Base-by-base conservation (phyloP, 2,329 filamentous ascomycete genomes). In the Cladophialophora carrionii region DNA sequence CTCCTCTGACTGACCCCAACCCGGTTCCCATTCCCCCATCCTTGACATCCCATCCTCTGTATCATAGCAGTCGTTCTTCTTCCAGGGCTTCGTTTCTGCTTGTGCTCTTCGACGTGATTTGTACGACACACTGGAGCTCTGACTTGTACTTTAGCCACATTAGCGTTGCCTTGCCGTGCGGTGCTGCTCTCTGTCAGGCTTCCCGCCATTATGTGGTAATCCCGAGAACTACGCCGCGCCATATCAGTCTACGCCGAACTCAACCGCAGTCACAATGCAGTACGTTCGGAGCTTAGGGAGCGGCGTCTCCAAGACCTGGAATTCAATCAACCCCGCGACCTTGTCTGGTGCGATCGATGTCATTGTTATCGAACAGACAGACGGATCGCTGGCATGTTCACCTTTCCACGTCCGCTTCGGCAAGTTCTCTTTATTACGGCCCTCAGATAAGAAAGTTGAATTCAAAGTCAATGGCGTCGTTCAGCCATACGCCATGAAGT, bases 361-460 rank as follows among this genome's bases (percentile, higher is more conserved):
- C 72, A 96, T 99, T 72, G 94, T 99, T 62, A 92, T 99, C 65
- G 92, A 99, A 79, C 92, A 96, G 72, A 91, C 94, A 76, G 95
- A 99, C 84, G 95, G 65, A 34, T 85, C 84, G 48, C 84, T 98
- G 64, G 88, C 90, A 70, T 99, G 95, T 80, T 98, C 94, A 31
- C 95, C 95, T 57, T 99, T 99, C 79, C 95, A 99, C 78, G 95
- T 99, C 71, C 92, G 95, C 73, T 99, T 99, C 78, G 95, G 95
- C 78, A 99, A 99, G 81, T 98, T 98, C 82, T 96, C 94, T 66
- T 84, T 99, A 46, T 81, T 99, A 74, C 90, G 95, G 24, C 95
- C 95, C 0, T 97, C 89, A 66, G 95, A 99, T 79, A 99, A 99
- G 81, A 99, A 98, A 85, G 95, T 99, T 74, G 93, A 98, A 79